phyloP scores from a whole-genome alignment of 805 yeast species.

The Candida pseudoglaebosa region DNA sequence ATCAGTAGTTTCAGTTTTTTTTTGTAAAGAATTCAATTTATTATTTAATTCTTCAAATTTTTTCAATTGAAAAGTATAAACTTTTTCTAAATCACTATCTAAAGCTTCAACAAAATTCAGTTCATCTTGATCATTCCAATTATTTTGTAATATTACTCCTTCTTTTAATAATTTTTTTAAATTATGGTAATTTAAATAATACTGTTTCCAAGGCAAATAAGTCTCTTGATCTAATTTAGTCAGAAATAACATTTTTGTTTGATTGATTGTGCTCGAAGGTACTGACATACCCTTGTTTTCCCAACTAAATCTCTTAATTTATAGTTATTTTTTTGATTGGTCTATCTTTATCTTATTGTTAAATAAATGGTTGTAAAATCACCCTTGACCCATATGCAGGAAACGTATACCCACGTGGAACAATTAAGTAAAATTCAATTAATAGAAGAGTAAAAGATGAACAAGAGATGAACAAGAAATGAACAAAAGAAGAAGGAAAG shows the following conservation, averaged over 20 bases:
- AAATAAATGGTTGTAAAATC: too few species aligned
- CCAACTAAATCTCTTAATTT: too few species aligned
- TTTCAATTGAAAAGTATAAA: constrained; percentile 63
- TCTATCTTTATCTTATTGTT: too few species aligned
- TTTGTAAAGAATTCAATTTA: constrained; percentile 61
- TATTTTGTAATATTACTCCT: constrained; percentile 44
- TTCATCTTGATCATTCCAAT: constrained; percentile 73
- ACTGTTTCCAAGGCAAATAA: constrained; percentile 82
- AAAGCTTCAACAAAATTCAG: constrained; percentile 60
- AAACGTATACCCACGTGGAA: too few species aligned
- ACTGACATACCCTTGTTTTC: too few species aligned
- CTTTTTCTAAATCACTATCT: constrained; percentile 72
- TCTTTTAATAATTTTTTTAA: constrained; percentile 70
- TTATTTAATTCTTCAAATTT: constrained; percentile 68
- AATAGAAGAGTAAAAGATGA: too few species aligned
- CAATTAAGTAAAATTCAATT: too few species aligned
- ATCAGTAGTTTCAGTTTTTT: constrained; percentile 39
- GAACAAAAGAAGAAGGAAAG: too few species aligned
- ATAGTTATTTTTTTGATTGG: too few species aligned
- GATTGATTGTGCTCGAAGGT: neutral
- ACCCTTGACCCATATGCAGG: too few species aligned
- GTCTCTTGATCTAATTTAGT: constrained; percentile 76
- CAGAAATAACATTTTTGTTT: constrained; percentile 70
- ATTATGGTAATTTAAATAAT: constrained; percentile 62
- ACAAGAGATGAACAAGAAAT: too few species aligned